These are phyloP conservation scores for Apiospora marii DNA, from an alignment of 2,329 filamentous ascomycete genomes.

Conservation along the genomic window DNA sequence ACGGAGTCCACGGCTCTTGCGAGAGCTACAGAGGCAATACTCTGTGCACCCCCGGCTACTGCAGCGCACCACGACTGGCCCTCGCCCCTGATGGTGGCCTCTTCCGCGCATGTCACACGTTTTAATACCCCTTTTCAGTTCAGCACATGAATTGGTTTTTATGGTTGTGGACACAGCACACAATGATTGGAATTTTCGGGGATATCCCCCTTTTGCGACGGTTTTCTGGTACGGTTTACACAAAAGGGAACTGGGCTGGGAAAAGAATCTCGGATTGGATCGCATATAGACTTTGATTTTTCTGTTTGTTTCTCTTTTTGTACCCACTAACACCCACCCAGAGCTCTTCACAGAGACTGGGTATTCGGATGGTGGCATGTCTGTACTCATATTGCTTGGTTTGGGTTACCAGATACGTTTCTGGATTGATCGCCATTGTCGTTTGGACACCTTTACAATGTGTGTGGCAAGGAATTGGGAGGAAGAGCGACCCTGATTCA, in stretches of 20 bases:
- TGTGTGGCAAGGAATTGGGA: constrained; percentile 35
- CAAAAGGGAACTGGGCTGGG: constrained; percentile 41
- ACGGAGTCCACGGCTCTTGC: neutral
- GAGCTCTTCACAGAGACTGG: constrained; percentile 36
- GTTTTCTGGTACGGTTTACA: constrained; percentile 37
- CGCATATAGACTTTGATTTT: constrained; percentile 45
- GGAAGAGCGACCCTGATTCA: constrained; percentile 31
- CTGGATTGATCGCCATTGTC: constrained; percentile 1
- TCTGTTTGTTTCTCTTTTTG: constrained; percentile 37
- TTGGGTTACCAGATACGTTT: constrained; percentile 17
- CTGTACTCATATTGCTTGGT: constrained; percentile 22
- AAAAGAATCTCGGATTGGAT: constrained; percentile 37
- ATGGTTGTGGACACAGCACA: constrained; percentile 27
- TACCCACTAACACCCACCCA: constrained; percentile 24
- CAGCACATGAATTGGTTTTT: constrained; percentile 25
- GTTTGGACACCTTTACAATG: constrained; percentile 19
- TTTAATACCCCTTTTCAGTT: constrained; percentile 26
- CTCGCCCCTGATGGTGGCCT: neutral
- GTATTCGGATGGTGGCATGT: constrained; percentile 15
- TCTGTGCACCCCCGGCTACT: neutral
- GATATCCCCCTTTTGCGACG: constrained; percentile 27
- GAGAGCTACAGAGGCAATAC: constrained; percentile 9
- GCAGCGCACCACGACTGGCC: constrained; percentile 3
- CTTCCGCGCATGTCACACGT: constrained; percentile 10
- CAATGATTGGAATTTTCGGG: constrained; percentile 17